A percentile compares a stretch with the other conserved stretches of the same genome.
Evolutionary conservation across 805 yeast species (phyloP).

Genomic region (Dipodascus albidus): DNA sequence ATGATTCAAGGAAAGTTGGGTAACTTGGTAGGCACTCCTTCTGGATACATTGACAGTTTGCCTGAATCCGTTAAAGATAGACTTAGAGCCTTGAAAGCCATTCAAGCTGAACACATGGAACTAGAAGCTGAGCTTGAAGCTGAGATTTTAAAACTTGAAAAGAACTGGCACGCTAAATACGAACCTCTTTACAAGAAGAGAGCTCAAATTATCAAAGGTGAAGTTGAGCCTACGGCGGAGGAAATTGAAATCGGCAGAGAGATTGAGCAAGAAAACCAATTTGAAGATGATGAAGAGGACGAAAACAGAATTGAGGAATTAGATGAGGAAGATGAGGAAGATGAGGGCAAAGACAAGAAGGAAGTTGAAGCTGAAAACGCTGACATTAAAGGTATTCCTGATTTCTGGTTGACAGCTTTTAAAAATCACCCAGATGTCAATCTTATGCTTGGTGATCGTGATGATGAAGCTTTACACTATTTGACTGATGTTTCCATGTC

Average conservation of each 20-base stretch:
- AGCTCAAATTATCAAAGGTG: constrained; percentile 60
- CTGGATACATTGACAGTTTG: constrained; percentile 73
- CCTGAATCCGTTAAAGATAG: constrained; percentile 65
- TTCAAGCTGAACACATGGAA: constrained; percentile 69
- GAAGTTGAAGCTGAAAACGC: constrained; percentile 28
- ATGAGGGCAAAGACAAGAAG: constrained; percentile 33
- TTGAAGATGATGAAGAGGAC: constrained; percentile 32
- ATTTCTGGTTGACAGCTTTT: constrained; percentile 93
- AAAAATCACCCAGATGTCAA: constrained; percentile 73
- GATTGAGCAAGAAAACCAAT: constrained; percentile 44
- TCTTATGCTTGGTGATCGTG: constrained; percentile 82
- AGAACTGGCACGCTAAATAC: constrained; percentile 60
- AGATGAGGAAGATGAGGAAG: constrained; percentile 20
- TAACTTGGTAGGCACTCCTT: constrained; percentile 69
- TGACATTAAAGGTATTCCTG: constrained; percentile 66
- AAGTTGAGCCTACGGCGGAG: constrained; percentile 60
- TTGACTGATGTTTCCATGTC: constrained; percentile 65
- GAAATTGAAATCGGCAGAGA: constrained; percentile 73
- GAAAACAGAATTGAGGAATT: constrained; percentile 34
- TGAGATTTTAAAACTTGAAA: constrained; percentile 78
- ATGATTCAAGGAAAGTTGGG: constrained; percentile 87
- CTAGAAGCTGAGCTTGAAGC: constrained; percentile 86
- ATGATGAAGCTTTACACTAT: constrained; percentile 65
- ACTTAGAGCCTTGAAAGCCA: constrained; percentile 68
- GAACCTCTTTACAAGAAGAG: constrained; percentile 69